phyloP scores from a whole-genome alignment of 2,329 filamentous ascomycete species.

The Hirsutella rhossiliensis region DNA sequence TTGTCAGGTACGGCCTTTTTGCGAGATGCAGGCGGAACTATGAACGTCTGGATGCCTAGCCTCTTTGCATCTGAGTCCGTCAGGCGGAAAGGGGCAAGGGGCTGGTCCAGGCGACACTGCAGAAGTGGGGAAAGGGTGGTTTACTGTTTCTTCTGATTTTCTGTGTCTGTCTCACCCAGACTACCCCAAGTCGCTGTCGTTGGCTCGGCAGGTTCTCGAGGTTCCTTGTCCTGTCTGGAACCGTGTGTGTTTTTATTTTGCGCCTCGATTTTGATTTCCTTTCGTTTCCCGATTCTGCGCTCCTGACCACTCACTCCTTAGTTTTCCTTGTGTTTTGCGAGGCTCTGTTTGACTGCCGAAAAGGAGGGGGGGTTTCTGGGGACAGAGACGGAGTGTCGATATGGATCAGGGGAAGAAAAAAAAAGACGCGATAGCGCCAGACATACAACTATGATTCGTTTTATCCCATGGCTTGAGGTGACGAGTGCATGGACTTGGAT shows the following conservation, averaged over 20 bases:
- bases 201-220: neutral
- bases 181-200: neutral
- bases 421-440: conserved; percentile 1
- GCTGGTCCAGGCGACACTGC: neutral
- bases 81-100: neutral
- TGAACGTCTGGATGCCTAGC: neutral
- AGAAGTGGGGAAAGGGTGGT: conserved; percentile 1
- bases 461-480: neutral
- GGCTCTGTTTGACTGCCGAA: neutral
- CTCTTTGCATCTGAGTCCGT: neutral
- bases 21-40: neutral
- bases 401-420: neutral
- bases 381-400: conserved; percentile 1
- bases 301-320: conserved; percentile 1
- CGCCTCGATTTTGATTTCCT: neutral
- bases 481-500: too few relatives aligned
- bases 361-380: neutral
- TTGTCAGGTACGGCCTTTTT: neutral
- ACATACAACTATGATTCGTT: conserved; percentile 2
- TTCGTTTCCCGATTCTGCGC: neutral
- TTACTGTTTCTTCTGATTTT: neutral
- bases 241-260: conserved; percentile 4
- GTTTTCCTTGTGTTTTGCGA: neutral
- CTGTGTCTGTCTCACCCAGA: neutral
- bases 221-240: neutral